phyloP scores from a whole-genome alignment of 1,284 basidiomycete genomes.

The Naganishia cerealis region DNA sequence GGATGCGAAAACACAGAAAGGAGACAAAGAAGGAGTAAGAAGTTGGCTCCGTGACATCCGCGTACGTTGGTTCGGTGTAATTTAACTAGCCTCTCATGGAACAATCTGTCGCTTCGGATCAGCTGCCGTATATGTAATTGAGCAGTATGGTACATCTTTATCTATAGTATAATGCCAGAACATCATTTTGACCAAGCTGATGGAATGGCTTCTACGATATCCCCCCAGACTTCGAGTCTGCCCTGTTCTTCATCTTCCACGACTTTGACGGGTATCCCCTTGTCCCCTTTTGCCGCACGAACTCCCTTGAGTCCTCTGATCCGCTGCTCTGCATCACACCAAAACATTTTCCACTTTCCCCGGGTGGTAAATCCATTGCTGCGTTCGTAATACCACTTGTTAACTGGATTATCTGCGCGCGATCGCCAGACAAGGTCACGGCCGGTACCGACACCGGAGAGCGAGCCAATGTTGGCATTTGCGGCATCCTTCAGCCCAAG shows the following conservation, averaged over 20 bases:
- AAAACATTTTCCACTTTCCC: conserved; percentile 87
- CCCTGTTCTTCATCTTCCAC: conserved; percentile 80
- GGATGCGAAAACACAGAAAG: conserved; percentile 18
- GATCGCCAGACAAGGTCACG: conserved; percentile 93
- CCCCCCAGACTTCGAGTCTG: conserved; percentile 71
- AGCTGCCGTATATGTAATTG: too few relatives aligned
- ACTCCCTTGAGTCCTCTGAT: conserved; percentile 41
- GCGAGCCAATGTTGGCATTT: conserved; percentile 87
- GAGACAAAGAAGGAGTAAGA: conserved; percentile 15
- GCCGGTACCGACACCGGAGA: conserved; percentile 83
- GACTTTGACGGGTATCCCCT: conserved; percentile 65
- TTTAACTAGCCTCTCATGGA: too few relatives aligned
- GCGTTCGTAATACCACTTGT: conserved; percentile 99
- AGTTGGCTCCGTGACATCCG: too few relatives aligned
- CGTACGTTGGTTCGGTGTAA: too few relatives aligned
- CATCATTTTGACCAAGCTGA: conserved; percentile 65
- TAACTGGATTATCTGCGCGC: conserved; percentile 88
- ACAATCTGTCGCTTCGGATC: too few relatives aligned
- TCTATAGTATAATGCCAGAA: not conserved
- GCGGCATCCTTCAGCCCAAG: conserved; percentile 88
- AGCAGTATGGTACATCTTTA: not conserved
- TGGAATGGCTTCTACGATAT: conserved; percentile 71
- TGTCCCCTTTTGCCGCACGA: conserved; percentile 54
- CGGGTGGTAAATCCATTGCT: conserved; percentile 75
- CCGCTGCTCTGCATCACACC: conserved; percentile 86